These are phyloP conservation scores for Quercus engelmannii DNA, from an alignment of 306 rosid species.

Conservation along the genomic window DNA sequence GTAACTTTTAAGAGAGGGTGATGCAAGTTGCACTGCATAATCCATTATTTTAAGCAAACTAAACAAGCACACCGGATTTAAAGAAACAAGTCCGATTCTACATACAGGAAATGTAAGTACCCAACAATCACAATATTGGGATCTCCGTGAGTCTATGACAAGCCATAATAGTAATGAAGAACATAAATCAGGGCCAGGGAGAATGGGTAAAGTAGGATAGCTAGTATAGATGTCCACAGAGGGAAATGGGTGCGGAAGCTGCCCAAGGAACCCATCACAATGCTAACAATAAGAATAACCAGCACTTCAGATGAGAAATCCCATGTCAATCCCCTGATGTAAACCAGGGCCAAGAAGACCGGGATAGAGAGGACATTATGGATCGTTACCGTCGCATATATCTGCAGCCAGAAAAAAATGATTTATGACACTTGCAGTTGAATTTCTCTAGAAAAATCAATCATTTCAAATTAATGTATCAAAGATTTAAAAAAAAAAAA, in stretches of 20 bases:
- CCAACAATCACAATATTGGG: background rate
- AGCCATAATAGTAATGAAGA: constrained; percentile 77
- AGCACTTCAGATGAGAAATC: constrained; percentile 87
- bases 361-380: constrained; percentile 81
- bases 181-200: constrained; percentile 80
- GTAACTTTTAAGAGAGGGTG: too few relatives aligned
- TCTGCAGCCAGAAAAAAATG: constrained; percentile 40
- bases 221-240: constrained; percentile 76
- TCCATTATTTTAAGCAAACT: too few relatives aligned
- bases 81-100: too few relatives aligned
- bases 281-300: constrained; percentile 69
- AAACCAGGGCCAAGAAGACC: constrained; percentile 86
- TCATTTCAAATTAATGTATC: background rate
- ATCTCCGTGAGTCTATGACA: constrained; percentile 50
- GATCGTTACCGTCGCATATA: constrained; percentile 89
- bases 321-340: constrained; percentile 76
- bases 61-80: too few relatives aligned
- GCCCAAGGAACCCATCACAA: constrained; percentile 62
- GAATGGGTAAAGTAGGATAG: constrained; percentile 82
- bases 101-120: background rate
- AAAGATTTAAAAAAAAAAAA: too few relatives aligned
- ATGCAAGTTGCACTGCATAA: too few relatives aligned
- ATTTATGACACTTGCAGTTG: background rate
- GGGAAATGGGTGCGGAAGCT: constrained; percentile 89
- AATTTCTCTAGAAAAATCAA: background rate